A percentile compares a stretch with the other conserved stretches of the same genome.
phyloP scores from a whole-genome alignment of 306 rosid genomes.

The Cucurbita pepo region DNA sequence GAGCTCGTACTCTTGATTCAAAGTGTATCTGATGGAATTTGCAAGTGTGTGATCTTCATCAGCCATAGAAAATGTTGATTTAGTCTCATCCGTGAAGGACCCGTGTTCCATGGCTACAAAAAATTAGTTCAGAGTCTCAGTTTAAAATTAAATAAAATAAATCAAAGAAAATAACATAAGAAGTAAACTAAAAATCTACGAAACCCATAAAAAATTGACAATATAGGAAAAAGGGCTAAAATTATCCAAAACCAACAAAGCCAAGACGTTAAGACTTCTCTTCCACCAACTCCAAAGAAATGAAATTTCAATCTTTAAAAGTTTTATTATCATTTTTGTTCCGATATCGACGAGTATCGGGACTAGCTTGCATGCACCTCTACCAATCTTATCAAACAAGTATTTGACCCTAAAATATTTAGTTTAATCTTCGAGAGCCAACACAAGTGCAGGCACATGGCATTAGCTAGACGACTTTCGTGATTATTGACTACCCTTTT shows the following conservation, averaged over 20 bases:
- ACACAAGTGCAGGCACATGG: neutral
- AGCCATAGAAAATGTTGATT: constrained; percentile 46
- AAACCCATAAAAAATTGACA: neutral
- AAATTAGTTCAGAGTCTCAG: neutral
- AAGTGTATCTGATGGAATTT: constrained; percentile 45
- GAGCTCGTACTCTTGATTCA: constrained; percentile 60
- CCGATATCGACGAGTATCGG: too few relatives aligned
- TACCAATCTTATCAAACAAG: too few relatives aligned
- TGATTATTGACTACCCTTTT: neutral
- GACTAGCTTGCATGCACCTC: too few relatives aligned
- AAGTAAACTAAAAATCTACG: neutral
- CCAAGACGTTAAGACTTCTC: neutral
- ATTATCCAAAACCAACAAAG: neutral
- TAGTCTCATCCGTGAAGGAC: constrained; percentile 32
- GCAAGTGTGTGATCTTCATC: constrained; percentile 79
- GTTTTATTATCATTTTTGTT: too few relatives aligned
- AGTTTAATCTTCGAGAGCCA: neutral
- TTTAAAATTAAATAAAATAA: neutral
- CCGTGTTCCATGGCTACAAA: constrained; percentile 44
- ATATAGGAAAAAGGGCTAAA: neutral
- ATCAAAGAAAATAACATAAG: neutral
- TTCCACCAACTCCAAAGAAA: neutral
- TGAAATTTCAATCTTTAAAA: neutral
- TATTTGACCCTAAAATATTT: too few relatives aligned
- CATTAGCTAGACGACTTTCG: neutral